These are phyloP conservation scores for Aureobasidium sp. DNA, from an alignment of 2,329 filamentous ascomycete genomes.

Conservation along the genomic window DNA sequence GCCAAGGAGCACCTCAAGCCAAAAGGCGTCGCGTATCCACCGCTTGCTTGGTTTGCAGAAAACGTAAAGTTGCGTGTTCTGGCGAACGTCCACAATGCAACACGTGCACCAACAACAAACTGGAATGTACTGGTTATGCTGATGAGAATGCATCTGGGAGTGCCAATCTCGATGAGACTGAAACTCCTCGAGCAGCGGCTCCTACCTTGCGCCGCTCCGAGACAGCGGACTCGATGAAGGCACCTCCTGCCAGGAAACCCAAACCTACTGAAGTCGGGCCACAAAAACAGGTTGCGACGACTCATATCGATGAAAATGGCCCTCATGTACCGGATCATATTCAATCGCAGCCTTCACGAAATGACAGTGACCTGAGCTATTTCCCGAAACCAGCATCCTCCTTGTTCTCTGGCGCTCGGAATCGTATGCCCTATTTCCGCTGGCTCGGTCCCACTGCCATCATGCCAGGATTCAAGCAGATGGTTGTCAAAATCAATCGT, in stretches of 20 bases:
- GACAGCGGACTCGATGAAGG: not conserved
- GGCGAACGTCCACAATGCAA: conserved; percentile 38
- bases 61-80: conserved; percentile 44
- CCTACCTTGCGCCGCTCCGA: not conserved
- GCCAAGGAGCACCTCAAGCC: conserved; percentile 70
- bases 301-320: too few relatives aligned
- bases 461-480: conserved; percentile 85
- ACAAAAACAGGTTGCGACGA: not conserved
- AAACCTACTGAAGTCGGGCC: not conserved
- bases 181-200: not conserved
- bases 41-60: conserved; percentile 48
- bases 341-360: not conserved
- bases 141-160: conserved; percentile 22
- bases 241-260: not conserved
- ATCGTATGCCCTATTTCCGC: conserved; percentile 78
- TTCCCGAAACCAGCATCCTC: conserved; percentile 12
- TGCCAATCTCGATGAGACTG: not conserved
- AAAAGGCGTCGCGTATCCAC: conserved; percentile 74
- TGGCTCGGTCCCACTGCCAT: conserved; percentile 90
- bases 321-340: not conserved
- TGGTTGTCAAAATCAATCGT: conserved; percentile 70
- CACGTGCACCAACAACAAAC: conserved; percentile 42
- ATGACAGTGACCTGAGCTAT: not conserved
- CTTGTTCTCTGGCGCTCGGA: conserved; percentile 34
- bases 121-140: conserved; percentile 42